These are phyloP conservation scores for Solanum dulcamara DNA, from an alignment of 257 asterid genomes.

Conservation along the genomic window DNA sequence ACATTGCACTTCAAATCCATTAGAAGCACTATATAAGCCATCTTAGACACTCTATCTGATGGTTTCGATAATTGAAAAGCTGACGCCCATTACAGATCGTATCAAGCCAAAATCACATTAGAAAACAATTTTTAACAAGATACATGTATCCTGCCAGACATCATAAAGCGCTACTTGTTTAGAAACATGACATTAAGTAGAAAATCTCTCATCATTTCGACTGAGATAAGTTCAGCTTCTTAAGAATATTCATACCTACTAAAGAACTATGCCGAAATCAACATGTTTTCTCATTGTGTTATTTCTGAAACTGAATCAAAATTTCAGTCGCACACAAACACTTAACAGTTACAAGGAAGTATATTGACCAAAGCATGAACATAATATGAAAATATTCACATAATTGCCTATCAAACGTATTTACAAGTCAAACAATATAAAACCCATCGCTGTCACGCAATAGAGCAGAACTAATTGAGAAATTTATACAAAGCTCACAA, in stretches of 20 bases:
- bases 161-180: not conserved
- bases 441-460: not conserved
- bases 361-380: not conserved
- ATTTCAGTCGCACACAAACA: not conserved
- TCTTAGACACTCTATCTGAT: not conserved
- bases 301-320: not conserved
- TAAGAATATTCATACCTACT: not conserved
- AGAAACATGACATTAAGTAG: not conserved
- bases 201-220: not conserved
- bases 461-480: not conserved
- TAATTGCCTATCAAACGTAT: not conserved
- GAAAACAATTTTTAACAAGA: not conserved
- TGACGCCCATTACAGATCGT: not conserved
- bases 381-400: not conserved
- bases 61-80: not conserved
- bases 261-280: too few relatives aligned
- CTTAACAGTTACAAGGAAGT: not conserved
- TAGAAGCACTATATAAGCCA: not conserved
- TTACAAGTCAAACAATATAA: not conserved
- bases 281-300: not conserved
- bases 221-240: not conserved
- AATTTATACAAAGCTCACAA: not conserved
- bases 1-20: not conserved
- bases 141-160: not conserved
- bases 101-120: not conserved